A percentile compares a stretch with the other conserved stretches of the same genome.
These are phyloP conservation scores for Dendrostoma leiphaemia DNA, from an alignment of 2,329 filamentous ascomycete genomes.

Conservation along the genomic window DNA sequence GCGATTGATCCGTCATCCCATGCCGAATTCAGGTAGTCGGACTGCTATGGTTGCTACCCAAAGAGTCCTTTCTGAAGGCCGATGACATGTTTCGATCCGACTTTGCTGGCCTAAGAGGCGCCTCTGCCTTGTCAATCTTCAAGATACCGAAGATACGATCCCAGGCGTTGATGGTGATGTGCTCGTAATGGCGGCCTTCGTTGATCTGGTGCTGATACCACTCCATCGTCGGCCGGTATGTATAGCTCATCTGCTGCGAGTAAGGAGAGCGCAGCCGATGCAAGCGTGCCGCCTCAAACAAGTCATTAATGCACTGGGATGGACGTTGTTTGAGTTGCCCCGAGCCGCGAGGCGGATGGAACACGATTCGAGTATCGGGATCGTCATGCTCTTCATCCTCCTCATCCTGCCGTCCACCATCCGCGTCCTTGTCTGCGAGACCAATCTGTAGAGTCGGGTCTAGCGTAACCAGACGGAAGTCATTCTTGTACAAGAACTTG, in stretches of 20 bases:
- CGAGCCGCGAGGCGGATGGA: constrained; percentile 42
- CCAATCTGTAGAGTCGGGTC: background rate
- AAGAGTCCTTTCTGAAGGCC: background rate
- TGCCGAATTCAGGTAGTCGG: background rate
- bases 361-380: constrained; percentile 36
- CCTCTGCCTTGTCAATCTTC: background rate
- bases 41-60: constrained; percentile 1
- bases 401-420: constrained; percentile 17
- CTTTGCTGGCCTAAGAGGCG: background rate
- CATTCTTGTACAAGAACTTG: constrained; percentile 27
- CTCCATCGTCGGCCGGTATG: constrained; percentile 44
- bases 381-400: constrained; percentile 24
- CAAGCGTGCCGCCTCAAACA: constrained; percentile 38
- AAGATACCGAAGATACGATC: constrained; percentile 34
- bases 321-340: constrained; percentile 1
- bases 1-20: background rate
- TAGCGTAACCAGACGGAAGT: constrained; percentile 36
- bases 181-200: constrained; percentile 48
- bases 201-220: constrained; percentile 50
- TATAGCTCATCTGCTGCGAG: constrained; percentile 33
- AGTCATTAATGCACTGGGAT: constrained; percentile 40
- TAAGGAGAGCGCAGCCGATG: constrained; percentile 21
- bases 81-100: background rate
- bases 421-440: background rate
- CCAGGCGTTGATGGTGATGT: constrained; percentile 46